Evolutionary conservation across 495 filamentous ascomycete species (phyloP), one percentile per base, ranked within the genome.

Genomic region (Podospora comata): DNA sequence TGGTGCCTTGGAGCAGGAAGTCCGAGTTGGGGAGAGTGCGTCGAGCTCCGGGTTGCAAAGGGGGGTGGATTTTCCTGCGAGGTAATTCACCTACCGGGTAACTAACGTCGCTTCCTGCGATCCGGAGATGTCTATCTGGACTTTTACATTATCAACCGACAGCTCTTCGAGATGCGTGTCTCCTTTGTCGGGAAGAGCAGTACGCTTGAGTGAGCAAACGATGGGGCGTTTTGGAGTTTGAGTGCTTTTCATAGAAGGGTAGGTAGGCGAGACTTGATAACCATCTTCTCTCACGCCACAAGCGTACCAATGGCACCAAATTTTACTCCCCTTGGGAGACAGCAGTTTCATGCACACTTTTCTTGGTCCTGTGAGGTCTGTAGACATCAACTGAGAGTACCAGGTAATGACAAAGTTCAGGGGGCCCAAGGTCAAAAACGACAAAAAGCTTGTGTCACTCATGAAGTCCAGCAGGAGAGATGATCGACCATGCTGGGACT

Each of bases 1-100:
- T 7, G 81, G 82, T 19, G 81, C 82, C 1, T 79, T 82, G 0
- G 83, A 86, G 18, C 82, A 84, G 26, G 82, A 79, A 65, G 74
- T 88, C 5, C 74, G 77, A 9, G 84, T 87, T 54, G 85, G 85
- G 5, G 85, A 88, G 75, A 88, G 85, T 67, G 85, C 85, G 30
- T 79, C 83, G 3, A 85, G 83, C 65, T 76, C 81, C 0, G 83
- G 83, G 6, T 61, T 80, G 44, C 27, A 26, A 32, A 63, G 65
- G 39, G 55, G n/a, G 55, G 55, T 26, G 55, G 39, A 48, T 48
- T 48, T 48, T 13, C 39, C 39, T 48, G 39, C 39, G 13, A 48
- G 39, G 39, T 48, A 16, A 48, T 48, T 32, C 4, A 32, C 30
- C 30, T 32, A 5, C 7, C 30, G 1, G 30, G 4, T 7, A 32